phyloP scores from a whole-genome alignment of 805 yeast species.

The Metahyphopichia silvanorum region DNA sequence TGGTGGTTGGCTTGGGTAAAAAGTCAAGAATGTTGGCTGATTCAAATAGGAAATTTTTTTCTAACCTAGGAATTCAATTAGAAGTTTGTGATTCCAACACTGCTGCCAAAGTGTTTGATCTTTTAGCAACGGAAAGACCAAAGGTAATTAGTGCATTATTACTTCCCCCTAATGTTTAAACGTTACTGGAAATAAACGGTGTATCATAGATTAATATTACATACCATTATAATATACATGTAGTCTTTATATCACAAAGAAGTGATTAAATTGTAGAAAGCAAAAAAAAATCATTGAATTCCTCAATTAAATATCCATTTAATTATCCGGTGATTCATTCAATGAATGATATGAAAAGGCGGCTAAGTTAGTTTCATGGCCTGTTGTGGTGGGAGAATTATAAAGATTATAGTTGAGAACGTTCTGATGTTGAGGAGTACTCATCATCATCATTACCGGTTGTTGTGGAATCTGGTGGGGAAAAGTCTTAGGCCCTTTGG shows the following conservation, averaged over 20 bases:
- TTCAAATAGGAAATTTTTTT: slow-evolving; percentile 46
- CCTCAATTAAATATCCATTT: no score
- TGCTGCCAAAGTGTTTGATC: slow-evolving; percentile 69
- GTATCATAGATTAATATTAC: neutral
- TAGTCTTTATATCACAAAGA: no score
- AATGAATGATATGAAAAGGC: no score
- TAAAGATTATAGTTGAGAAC: slow-evolving; percentile 19
- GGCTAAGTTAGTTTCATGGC: no score
- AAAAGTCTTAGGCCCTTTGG: no score
- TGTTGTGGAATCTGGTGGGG: slow-evolving; percentile 7
- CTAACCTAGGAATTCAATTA: slow-evolving; percentile 61
- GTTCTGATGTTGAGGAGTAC: slow-evolving; percentile 40
- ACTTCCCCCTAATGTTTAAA: slow-evolving; percentile 61
- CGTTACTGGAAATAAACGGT: neutral
- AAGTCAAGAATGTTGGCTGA: slow-evolving; percentile 61
- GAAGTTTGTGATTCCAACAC: slow-evolving; percentile 63
- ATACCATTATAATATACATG: no score
- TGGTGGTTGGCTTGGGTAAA: slow-evolving; percentile 69
- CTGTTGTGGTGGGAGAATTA: no score
- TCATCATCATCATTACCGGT: slow-evolving; percentile 35
- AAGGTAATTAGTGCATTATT: slow-evolving; percentile 68
- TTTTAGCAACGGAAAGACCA: slow-evolving; percentile 78
- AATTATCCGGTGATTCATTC: no score
- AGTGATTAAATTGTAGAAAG: no score
- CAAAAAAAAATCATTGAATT: no score